Evolutionary conservation across 371 early-diverging fungal genomes (phyloP).

Genomic region (Mucor indicus): DNA sequence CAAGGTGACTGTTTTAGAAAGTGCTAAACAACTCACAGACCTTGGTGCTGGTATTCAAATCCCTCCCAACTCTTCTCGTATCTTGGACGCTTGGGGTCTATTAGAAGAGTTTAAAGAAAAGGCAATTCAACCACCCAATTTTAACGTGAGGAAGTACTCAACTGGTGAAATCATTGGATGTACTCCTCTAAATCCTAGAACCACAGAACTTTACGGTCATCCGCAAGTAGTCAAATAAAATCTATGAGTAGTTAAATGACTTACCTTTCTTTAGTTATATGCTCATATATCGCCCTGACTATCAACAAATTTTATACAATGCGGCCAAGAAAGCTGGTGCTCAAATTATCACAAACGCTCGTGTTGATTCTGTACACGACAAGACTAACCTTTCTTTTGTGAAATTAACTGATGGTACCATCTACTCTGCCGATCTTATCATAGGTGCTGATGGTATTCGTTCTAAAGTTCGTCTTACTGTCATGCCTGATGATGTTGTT

Average conservation of each 20-base stretch:
- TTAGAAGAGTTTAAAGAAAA: slow-evolving; percentile 18
- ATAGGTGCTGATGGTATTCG: slow-evolving; percentile 34
- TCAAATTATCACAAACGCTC: slow-evolving; percentile 15
- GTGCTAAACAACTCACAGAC: slow-evolving; percentile 20
- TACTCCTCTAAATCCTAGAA: slow-evolving; percentile 21
- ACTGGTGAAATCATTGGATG: slow-evolving; percentile 24
- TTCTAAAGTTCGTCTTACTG: slow-evolving; percentile 19
- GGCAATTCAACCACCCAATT: slow-evolving; percentile 19
- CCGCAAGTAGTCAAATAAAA: slow-evolving; percentile 28
- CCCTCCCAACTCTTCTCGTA: slow-evolving; percentile 24
- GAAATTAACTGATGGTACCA: slow-evolving; percentile 6
- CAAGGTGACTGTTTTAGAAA: slow-evolving; percentile 22
- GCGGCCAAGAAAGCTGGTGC: slow-evolving; percentile 18
- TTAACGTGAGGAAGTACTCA: slow-evolving; percentile 24
- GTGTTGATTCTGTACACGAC: slow-evolving; percentile 19
- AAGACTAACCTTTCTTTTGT: slow-evolving; percentile 7
- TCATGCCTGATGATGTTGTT: slow-evolving; percentile 22
- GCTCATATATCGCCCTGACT: slow-evolving; percentile 29
- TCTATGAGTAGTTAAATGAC: not conserved
- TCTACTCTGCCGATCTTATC: slow-evolving; percentile 18
- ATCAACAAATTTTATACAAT: slow-evolving; percentile 19
- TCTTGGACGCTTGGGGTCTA: slow-evolving; percentile 21
- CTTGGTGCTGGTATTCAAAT: slow-evolving; percentile 32
- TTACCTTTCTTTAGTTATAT: slow-evolving; percentile 13
- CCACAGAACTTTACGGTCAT: slow-evolving; percentile 20